These are phyloP conservation scores for Globisporangium uncinulatum DNA, from an alignment of 352 stramenopile species.

Conservation along the genomic window DNA sequence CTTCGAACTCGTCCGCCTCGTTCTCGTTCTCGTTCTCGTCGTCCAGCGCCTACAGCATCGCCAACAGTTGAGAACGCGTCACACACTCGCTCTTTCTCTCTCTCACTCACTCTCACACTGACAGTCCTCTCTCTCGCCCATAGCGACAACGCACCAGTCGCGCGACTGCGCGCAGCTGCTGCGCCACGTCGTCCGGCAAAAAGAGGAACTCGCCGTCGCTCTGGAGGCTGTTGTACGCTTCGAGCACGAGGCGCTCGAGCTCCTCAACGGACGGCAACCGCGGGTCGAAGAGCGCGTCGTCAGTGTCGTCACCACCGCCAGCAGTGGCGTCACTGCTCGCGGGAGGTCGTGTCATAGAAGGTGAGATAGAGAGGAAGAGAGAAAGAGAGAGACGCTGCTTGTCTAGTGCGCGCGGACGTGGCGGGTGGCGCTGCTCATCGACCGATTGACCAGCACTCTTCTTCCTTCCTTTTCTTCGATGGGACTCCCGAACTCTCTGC, in stretches of 20 bases:
- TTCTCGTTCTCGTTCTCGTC: neutral
- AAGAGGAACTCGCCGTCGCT: conserved; percentile 80
- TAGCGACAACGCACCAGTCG: conserved; percentile 32
- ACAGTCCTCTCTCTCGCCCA: neutral
- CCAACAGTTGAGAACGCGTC: neutral
- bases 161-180: conserved; percentile 55
- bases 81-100: neutral
- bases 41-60: neutral
- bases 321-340: neutral
- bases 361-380: too few relatives aligned
- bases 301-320: neutral
- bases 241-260: conserved; percentile 70
- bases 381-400: neutral
- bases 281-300: neutral
- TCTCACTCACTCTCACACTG: neutral
- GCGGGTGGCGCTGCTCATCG: too few relatives aligned
- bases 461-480: too few relatives aligned
- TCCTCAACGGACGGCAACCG: conserved; percentile 27
- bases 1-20: conserved; percentile 13
- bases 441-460: too few relatives aligned
- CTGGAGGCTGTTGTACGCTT: conserved; percentile 83
- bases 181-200: conserved; percentile 53
- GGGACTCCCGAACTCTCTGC: too few relatives aligned
- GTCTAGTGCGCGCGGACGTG: neutral
- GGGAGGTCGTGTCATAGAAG: neutral